Percentiles rank a stretch among this genome's conserved stretches.
These are phyloP conservation scores for Gamsiella multidivaricata DNA, from an alignment of 192 early-diverging fungal species.

Conservation along the genomic window DNA sequence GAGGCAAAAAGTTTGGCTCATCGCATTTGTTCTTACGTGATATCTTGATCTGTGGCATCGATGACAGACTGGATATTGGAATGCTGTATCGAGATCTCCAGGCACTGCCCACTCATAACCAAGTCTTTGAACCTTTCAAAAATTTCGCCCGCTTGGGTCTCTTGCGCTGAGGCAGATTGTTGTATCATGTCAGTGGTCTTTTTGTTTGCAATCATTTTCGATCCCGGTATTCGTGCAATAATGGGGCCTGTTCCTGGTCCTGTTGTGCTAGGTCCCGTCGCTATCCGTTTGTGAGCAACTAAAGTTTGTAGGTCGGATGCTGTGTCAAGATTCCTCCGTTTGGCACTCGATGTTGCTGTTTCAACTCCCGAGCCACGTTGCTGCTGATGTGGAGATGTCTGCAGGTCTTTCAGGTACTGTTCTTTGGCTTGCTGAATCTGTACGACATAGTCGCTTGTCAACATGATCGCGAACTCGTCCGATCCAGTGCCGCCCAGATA, in stretches of 20 bases:
- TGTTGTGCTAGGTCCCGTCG: too few species aligned
- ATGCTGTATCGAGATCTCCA: constrained; percentile 50
- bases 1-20: neutral
- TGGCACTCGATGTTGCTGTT: neutral
- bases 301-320: too few species aligned
- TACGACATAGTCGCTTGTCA: constrained; percentile 44
- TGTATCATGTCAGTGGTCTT: too few species aligned
- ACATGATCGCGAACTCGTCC: constrained; percentile 60
- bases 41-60: constrained; percentile 51
- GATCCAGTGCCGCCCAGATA: constrained; percentile 55
- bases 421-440: constrained; percentile 53
- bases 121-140: constrained; percentile 54
- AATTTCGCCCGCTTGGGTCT: constrained; percentile 2
- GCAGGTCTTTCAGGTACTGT: constrained; percentile 35
- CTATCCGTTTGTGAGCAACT: neutral
- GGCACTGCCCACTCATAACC: constrained; percentile 23
- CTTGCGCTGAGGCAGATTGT: too few species aligned
- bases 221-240: too few species aligned
- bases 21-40: constrained; percentile 38
- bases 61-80: constrained; percentile 33
- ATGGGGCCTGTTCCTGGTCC: too few species aligned
- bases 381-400: neutral
- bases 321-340: too few species aligned
- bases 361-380: neutral
- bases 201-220: too few species aligned